Conservation (phyloP, 1,284 basidiomycete species). For the Peniophora sp. region DNA sequence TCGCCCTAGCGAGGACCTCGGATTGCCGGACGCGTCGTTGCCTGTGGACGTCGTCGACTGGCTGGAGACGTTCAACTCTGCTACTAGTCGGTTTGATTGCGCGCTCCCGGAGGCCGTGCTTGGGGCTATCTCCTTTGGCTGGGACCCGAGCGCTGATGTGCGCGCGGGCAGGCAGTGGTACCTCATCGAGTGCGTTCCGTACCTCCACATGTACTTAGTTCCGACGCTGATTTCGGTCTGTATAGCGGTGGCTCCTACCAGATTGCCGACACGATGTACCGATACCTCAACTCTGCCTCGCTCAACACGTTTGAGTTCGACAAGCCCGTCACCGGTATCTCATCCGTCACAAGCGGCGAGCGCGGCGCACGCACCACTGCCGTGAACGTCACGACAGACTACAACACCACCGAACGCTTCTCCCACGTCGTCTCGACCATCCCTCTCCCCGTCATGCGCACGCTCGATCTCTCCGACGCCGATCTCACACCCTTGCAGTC, state of each 20-base stretch:
- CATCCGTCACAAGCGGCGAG: not conserved
- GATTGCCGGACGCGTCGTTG: not conserved
- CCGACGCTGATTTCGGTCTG: not conserved
- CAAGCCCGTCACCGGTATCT: not conserved
- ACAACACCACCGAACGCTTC: too few species aligned
- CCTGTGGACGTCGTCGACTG: not conserved
- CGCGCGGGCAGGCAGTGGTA: not conserved
- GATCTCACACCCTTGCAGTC: conserved; percentile 14
- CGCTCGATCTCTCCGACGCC: conserved; percentile 16
- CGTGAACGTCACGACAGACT: too few species aligned
- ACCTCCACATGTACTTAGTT: not conserved
- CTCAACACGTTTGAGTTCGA: not conserved
- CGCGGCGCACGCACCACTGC: too few species aligned
- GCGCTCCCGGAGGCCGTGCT: not conserved
- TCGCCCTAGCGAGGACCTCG: not conserved
- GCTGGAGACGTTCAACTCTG: not conserved
- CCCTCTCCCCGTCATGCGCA: conserved; percentile 3
- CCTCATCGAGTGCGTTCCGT: not conserved
- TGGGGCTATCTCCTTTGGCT: not conserved
- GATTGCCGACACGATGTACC: not conserved
- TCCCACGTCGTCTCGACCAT: too few species aligned
- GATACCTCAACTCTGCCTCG: not conserved
- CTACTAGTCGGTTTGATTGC: not conserved
- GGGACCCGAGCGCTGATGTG: not conserved
- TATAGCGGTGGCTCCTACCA: not conserved